Evolutionary conservation across 495 filamentous ascomycete species (phyloP), one percentile per base, ranked within the genome.

Genomic region (Penicillium dipodomyicola): DNA sequence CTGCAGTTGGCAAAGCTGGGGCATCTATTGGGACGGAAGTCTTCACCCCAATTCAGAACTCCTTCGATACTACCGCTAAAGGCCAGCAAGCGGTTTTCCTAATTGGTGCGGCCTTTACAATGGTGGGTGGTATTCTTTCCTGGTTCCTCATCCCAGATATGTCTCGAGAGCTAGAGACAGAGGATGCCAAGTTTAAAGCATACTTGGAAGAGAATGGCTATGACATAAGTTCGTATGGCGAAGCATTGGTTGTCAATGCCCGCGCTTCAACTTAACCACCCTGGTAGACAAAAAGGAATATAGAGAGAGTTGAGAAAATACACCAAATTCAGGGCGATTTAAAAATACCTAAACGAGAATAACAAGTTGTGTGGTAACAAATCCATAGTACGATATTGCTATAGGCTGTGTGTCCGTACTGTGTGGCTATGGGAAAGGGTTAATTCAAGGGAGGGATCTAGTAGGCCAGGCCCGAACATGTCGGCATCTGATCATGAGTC

Each of bases 111-210:
- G 76, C 68, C 0, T 76, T 81, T 50, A 67, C 71, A 0, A 54
- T 73, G 0, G 63, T 76, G 7, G 78, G 78, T 8, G 70, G 64
- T 2, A 12, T 76, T 5, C 64, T 78, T 40, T 61, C 72, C 6
- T 81, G 78, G 76, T 72, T 72, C 41, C 42, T 78, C 27, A 75
- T 81, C 40, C 77, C 77, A 9, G 74, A 79, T 52, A 73, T 73
- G 65, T 67, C 67, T 32, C 70, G 67, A 1, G 71, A 76, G 40
- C 65, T 81, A 43, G 78, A 78, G 54, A 68, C 64, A 8, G 76
- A 80, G 49, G 77, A 80, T 64, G 71, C 59, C 8, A 59, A 63
- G 17, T 81, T 74, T 60, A 71, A 71, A 52, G 62, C 61, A 2
- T 80, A 80, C 53, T 58, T 80, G 45, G 72, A 71, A 55, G 70